These are phyloP conservation scores for Mycena haematopus DNA, from an alignment of 768 basidiomycete genomes.

Conservation along the genomic window DNA sequence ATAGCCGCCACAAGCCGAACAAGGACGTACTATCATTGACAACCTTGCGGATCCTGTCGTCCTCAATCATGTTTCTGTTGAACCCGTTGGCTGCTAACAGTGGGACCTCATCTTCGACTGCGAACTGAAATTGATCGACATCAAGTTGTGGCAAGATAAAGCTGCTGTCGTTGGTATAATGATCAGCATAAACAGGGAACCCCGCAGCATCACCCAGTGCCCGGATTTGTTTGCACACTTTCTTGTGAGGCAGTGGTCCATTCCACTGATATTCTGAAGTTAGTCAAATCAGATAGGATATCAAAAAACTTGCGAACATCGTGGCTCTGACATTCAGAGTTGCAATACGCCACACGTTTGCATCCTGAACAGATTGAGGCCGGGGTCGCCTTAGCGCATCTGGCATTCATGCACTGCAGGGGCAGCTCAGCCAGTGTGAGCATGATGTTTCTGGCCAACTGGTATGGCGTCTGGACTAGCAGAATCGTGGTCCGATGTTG, in stretches of 20 bases:
- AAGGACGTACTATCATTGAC: constrained; percentile 22
- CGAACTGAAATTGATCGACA: constrained; percentile 4
- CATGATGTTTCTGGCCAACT: constrained; percentile 24
- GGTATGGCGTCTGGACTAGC: constrained; percentile 12
- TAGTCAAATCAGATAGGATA: neutral
- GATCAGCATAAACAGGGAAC: constrained; percentile 12
- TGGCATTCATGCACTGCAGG: constrained; percentile 16
- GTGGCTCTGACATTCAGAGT: constrained; percentile 8
- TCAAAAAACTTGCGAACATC: constrained; percentile 12
- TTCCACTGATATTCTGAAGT: constrained; percentile 16
- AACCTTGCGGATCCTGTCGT: constrained; percentile 22
- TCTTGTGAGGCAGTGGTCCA: constrained; percentile 22
- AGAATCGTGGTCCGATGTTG: constrained; percentile 5
- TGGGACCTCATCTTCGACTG: constrained; percentile 3
- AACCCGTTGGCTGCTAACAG: neutral
- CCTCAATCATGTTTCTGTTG: constrained; percentile 18
- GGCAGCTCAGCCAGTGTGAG: constrained; percentile 20
- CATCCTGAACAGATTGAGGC: constrained; percentile 17
- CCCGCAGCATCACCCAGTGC: constrained; percentile 18
- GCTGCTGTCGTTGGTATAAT: constrained; percentile 1
- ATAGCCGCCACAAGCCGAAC: neutral
- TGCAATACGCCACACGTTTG: constrained; percentile 20
- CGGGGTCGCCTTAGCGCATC: neutral
- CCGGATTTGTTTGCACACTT: constrained; percentile 23
- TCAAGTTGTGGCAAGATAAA: constrained; percentile 1